phyloP scores from a whole-genome alignment of 2,329 filamentous ascomycete species.

The Aspergillus piperis region DNA sequence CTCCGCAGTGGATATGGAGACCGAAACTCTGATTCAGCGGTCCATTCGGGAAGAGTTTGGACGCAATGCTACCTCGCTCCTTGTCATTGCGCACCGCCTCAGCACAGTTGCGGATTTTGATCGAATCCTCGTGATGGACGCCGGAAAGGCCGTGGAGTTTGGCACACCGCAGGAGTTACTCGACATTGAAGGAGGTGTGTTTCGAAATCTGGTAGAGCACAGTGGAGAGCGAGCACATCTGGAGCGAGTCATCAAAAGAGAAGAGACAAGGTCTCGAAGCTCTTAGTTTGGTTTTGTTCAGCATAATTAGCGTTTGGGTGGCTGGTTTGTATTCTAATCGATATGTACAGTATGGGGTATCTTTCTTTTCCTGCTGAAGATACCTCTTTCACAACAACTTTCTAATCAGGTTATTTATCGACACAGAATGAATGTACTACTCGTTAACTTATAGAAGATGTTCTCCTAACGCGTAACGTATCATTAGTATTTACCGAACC shows the following conservation, averaged over 20 bases:
- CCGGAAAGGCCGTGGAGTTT: conserved; percentile 68
- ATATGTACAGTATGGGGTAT: not conserved
- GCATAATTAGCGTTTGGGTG: not conserved
- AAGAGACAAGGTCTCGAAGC: not conserved
- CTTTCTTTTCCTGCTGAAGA: too few species aligned
- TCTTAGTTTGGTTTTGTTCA: not conserved
- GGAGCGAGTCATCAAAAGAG: conserved; percentile 22
- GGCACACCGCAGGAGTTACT: conserved; percentile 66
- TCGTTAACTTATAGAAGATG: too few species aligned
- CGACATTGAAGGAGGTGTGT: conserved; percentile 53
- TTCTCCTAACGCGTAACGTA: too few species aligned
- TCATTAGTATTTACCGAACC: too few species aligned
- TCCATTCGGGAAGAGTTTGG: conserved; percentile 70
- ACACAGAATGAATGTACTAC: too few species aligned
- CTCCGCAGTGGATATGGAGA: conserved; percentile 74
- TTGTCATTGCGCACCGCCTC: conserved; percentile 59
- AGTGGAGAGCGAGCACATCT: conserved; percentile 30
- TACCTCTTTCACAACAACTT: too few species aligned
- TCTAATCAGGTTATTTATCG: too few species aligned
- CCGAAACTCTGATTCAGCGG: conserved; percentile 72
- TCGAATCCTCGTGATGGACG: conserved; percentile 69
- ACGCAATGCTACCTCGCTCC: conserved; percentile 60
- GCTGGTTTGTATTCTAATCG: not conserved
- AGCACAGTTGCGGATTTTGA: conserved; percentile 74
- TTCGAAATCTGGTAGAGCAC: conserved; percentile 57